These are phyloP conservation scores for Alliaria petiolata DNA, from an alignment of 345 rosid species.

Conservation along the genomic window DNA sequence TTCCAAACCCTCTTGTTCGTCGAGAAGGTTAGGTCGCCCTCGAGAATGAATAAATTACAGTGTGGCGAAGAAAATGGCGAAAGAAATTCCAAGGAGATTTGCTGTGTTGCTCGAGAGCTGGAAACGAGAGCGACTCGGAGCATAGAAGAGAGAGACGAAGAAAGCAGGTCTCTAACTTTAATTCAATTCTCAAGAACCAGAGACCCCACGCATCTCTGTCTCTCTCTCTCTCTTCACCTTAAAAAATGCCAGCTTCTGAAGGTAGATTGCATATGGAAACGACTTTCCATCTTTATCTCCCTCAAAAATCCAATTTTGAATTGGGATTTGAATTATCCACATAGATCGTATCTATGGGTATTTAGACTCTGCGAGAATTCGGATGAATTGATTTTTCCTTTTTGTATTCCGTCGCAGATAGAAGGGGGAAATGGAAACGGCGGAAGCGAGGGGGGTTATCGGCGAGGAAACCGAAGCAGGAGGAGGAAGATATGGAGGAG, in stretches of 20 bases:
- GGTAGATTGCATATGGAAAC: slow-evolving; percentile 41
- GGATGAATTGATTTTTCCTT: slow-evolving; percentile 12
- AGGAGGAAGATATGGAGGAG: slow-evolving; percentile 50
- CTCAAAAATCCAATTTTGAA: slow-evolving; percentile 2
- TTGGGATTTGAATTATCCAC: slow-evolving; percentile 10
- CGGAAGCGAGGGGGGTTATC: slow-evolving; percentile 52
- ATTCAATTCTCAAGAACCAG: slow-evolving; percentile 30
- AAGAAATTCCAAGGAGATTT: slow-evolving; percentile 7
- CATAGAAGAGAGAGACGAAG: slow-evolving; percentile 13
- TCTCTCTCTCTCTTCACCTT: slow-evolving; percentile 5
- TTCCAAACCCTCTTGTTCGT: not conserved
- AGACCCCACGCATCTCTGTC: slow-evolving; percentile 2
- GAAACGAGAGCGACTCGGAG: slow-evolving; percentile 22
- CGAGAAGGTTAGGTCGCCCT: slow-evolving; percentile 18
- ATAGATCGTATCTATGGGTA: slow-evolving; percentile 16
- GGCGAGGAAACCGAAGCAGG: slow-evolving; percentile 52
- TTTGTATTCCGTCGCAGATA: slow-evolving; percentile 42
- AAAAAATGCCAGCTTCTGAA: slow-evolving; percentile 80
- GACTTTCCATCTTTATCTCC: slow-evolving; percentile 3
- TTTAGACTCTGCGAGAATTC: not conserved
- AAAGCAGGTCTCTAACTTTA: slow-evolving; percentile 14
- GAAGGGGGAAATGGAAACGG: slow-evolving; percentile 81
- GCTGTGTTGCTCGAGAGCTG: slow-evolving; percentile 4
- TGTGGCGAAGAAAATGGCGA: slow-evolving; percentile 11
- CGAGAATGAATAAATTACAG: slow-evolving; percentile 1